Evolutionary conservation across 768 basidiomycete genomes (phyloP).

Genomic region (Lepiota brunneoincarnata): DNA sequence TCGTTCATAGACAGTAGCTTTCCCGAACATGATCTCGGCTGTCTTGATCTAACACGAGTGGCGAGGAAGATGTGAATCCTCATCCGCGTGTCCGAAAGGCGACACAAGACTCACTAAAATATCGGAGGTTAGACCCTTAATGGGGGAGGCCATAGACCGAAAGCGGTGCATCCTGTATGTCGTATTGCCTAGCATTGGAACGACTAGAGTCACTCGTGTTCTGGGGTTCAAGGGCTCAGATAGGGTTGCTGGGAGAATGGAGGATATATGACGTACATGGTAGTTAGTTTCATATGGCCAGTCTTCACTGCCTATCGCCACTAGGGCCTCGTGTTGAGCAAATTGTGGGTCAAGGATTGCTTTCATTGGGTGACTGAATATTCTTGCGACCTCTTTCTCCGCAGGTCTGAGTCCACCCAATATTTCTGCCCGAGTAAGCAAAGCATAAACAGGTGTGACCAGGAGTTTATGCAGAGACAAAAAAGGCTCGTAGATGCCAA

Average conservation of each 20-base stretch:
- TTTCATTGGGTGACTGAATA: slow-evolving; percentile 79
- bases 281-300: slow-evolving; percentile 79
- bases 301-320: slow-evolving; percentile 56
- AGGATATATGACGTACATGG: slow-evolving; percentile 49
- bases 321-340: slow-evolving; percentile 43
- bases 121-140: slow-evolving; percentile 83
- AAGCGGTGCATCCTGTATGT: slow-evolving; percentile 84
- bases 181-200: slow-evolving; percentile 45
- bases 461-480: slow-evolving; percentile 65
- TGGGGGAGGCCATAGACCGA: slow-evolving; percentile 70
- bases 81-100: not conserved
- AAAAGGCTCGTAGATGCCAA: slow-evolving; percentile 65
- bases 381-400: slow-evolving; percentile 69
- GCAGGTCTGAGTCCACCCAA: slow-evolving; percentile 52
- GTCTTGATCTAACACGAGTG: slow-evolving; percentile 49
- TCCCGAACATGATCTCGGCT: slow-evolving; percentile 38
- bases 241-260: not conserved
- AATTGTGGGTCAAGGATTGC: slow-evolving; percentile 65
- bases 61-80: not conserved
- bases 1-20: slow-evolving; percentile 14
- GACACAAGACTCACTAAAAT: slow-evolving; percentile 57
- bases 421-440: slow-evolving; percentile 54
- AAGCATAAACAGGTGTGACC: slow-evolving; percentile 77
- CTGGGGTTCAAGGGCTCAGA: slow-evolving; percentile 20
- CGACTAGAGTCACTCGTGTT: slow-evolving; percentile 50